These are phyloP conservation scores for Niveomyces coronatus DNA, from an alignment of 2,329 filamentous ascomycete species.

Conservation along the genomic window DNA sequence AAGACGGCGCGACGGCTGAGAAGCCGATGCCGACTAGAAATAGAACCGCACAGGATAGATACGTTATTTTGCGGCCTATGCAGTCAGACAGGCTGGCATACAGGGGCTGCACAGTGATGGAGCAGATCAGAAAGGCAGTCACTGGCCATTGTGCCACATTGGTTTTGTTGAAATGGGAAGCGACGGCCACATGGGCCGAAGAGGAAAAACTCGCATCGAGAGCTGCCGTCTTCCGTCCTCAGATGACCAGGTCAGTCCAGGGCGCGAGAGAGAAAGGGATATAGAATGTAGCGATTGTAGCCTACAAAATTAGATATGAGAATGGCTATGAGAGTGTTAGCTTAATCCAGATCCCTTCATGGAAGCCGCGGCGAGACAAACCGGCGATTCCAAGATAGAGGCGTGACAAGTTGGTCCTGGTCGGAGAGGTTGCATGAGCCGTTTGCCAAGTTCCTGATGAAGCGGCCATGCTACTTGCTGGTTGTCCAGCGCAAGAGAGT, in stretches of 20 bases:
- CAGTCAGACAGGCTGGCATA: neutral
- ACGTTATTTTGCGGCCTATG: neutral
- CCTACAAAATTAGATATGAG: neutral
- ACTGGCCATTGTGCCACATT: neutral
- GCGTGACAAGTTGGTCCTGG: too few relatives aligned
- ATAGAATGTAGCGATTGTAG: too few relatives aligned
- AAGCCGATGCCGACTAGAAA: neutral
- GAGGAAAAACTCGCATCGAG: neutral
- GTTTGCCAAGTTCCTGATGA: too few relatives aligned
- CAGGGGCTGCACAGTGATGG: neutral
- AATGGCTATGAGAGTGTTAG: neutral
- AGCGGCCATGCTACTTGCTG: too few relatives aligned
- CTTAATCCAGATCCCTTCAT: too few relatives aligned
- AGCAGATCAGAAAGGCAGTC: neutral
- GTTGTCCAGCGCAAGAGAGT: too few relatives aligned
- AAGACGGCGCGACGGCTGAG: neutral
- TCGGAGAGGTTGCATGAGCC: too few relatives aligned
- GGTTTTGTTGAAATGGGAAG: neutral
- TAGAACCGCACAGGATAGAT: neutral
- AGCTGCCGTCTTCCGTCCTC: neutral
- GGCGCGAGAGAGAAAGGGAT: too few relatives aligned
- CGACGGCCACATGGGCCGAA: neutral
- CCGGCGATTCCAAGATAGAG: too few relatives aligned
- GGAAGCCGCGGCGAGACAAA: too few relatives aligned
- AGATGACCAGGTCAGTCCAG: too few relatives aligned